A percentile compares a stretch with the other conserved stretches of the same genome.
These are phyloP conservation scores for Colletotrichum brevisporum DNA, from an alignment of 2,329 filamentous ascomycete species.

Conservation along the genomic window DNA sequence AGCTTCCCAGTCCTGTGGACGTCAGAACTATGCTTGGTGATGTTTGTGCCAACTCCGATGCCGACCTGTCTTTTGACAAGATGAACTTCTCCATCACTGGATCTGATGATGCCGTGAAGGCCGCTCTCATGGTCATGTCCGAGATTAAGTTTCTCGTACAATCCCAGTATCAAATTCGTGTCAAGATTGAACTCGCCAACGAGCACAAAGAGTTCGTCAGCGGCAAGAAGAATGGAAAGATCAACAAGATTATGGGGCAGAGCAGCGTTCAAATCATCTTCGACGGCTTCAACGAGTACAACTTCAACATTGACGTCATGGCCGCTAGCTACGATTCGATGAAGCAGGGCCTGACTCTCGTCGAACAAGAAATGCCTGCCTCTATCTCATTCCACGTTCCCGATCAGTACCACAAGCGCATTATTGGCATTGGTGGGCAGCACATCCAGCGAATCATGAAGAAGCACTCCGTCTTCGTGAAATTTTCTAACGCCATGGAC, in stretches of 20 bases:
- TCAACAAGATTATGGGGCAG: conserved; percentile 99
- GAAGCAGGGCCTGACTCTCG: conserved; percentile 90
- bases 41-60: conserved; percentile 96
- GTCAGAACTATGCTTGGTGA: conserved; percentile 93
- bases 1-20: conserved; percentile 76
- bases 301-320: conserved; percentile 99
- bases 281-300: conserved; percentile 99
- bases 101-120: conserved; percentile 96
- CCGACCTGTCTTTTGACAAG: conserved; percentile 95
- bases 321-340: conserved; percentile 93
- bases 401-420: conserved; percentile 99
- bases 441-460: conserved; percentile 99
- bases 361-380: conserved; percentile 99
- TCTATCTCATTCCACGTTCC: conserved; percentile 99
- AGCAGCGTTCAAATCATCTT: conserved; percentile 99
- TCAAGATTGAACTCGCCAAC: conserved; percentile 98
- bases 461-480: conserved; percentile 99
- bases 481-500: conserved; percentile 99
- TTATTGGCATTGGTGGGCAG: conserved; percentile 97
- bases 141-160: conserved; percentile 91
- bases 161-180: conserved; percentile 91
- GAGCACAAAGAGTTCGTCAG: conserved; percentile 99
- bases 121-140: conserved; percentile 93
- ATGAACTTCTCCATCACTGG: conserved; percentile 94
- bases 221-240: conserved; percentile 99